Evolutionary conservation across 805 yeast genomes (phyloP).

Genomic region (Suhomyces vadensis): DNA sequence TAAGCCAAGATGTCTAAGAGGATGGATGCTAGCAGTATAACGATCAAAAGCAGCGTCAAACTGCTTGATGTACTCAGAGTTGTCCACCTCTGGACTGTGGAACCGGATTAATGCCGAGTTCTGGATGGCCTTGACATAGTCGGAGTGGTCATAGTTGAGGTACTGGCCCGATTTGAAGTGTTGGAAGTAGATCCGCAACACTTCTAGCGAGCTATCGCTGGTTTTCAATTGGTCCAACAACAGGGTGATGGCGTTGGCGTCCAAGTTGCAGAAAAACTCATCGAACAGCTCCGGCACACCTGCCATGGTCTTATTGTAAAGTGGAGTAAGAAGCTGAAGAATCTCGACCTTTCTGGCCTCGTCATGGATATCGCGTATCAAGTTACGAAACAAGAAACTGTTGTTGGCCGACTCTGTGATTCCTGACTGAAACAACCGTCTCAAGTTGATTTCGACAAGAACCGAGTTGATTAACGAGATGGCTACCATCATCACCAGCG

Average conservation of each 20-base stretch:
- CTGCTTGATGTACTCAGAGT: constrained; percentile 22
- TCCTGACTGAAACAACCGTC: constrained; percentile 16
- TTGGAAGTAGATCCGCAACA: constrained; percentile 24
- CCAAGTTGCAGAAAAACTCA: constrained; percentile 17
- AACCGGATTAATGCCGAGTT: constrained; percentile 16
- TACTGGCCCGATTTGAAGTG: constrained; percentile 32
- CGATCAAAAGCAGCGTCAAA: constrained; percentile 19
- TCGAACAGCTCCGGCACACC: constrained; percentile 15
- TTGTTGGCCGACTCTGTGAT: not conserved
- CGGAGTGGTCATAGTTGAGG: constrained; percentile 34
- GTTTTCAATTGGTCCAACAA: constrained; percentile 14
- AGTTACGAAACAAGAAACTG: constrained; percentile 17
- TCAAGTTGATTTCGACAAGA: constrained; percentile 31
- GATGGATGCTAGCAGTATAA: constrained; percentile 7
- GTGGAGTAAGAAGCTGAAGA: constrained; percentile 14
- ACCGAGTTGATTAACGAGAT: constrained; percentile 26
- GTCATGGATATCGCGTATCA: constrained; percentile 20
- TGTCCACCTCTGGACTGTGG: constrained; percentile 13
- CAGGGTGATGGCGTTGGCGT: constrained; percentile 8
- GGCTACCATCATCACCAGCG: constrained; percentile 23
- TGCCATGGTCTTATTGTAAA: constrained; percentile 9
- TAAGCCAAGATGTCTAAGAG: constrained; percentile 7
- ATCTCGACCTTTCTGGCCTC: constrained; percentile 19
- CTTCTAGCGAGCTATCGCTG: constrained; percentile 22
- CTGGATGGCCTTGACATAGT: constrained; percentile 22